Base-by-base conservation (phyloP, 2,329 filamentous ascomycete genomes). In the Kalmusia sp. region DNA sequence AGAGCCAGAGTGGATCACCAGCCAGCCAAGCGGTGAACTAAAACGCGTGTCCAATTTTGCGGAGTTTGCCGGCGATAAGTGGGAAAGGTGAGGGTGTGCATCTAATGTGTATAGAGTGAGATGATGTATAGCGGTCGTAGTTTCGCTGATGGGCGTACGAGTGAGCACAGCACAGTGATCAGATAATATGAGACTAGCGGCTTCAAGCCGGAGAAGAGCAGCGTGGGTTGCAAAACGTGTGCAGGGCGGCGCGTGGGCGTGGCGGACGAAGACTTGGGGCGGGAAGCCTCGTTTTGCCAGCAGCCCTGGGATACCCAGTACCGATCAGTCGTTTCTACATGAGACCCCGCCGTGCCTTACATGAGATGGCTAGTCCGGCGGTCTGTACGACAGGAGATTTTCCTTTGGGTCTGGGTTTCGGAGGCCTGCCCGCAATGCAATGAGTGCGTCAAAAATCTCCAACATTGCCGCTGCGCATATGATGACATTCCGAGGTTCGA, bases 241-340 rank as follows among this genome's bases (percentile, higher is more conserved):
- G 41, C 28, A 44, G 17, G 14, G 30, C 41, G 30, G 28, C 12
- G 41, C 11, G 19, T 24, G 41, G 41, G 30, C 35, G 19, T 24
- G 30, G 22, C 21, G 21, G 24, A 14, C 28, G 21, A 14, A 17
- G 5, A n/a, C 12, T 2, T 24, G 43, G 43, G 43, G 43, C 43
- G 43, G 30, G 28, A 46, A 46, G 43, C 43, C 43, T 46, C 43
- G 43, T 43, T n/a, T 46, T 34, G 21, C 30, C 30, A 34, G n/a
- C n/a, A n/a, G 34, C 25, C 40, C 8, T 33, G 27, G 27, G 28
- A 33, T n/a, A 44, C 43, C 21, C 30, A 25, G 43, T 12, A 46
- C 28, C 28, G 30, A 46, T 46, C 19, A 34, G 6, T 46, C 43
- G 12, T 24, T 25, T 27, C 19, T 34, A 45, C 41, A 12, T 45